Base-by-base conservation (phyloP, 129 eudicot genomes). In the Calendula officinalis region DNA sequence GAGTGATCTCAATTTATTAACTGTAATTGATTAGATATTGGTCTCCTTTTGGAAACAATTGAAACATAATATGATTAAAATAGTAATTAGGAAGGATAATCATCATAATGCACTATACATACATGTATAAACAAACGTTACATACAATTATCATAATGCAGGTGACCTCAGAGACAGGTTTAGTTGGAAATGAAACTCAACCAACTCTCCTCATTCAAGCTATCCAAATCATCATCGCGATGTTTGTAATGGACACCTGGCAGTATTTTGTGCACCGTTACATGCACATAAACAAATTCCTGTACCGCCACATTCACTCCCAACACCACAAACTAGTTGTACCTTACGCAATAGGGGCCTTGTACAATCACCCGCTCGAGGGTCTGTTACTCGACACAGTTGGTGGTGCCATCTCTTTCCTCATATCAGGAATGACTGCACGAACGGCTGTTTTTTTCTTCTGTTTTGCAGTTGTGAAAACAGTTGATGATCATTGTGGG, bases 221-320 rank as follows among this genome's bases (percentile, higher is more conserved):
- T 8, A 10, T 81, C 22, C 95, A 86, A 68, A 69, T 86, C 32
- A 38, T 71, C 15, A 44, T 84, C 3, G 95, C 91, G 14, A 87
- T 81, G 95, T 66, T 87, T 60, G 82, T 87, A 30, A 81, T 87
- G 91, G 95, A 87, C 77, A 74, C 91, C 2, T 87, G 91, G 91
- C 95, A 87, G 68, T 87, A 86, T 59, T 87, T 87, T 45, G 88
- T 87, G 76, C 95, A 87, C 69, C 81, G 95, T 0, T 88, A 88
- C 84, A 88, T 84, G 95, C 95, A 88, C 88, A 84, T 81, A 67
- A 88, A 88, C 82, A 84, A 81, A 58, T 88, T 81, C 30, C 66
- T 88, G 32, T 88, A 88, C 71, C 84, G 83, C 50, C 84, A 88
- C 61, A 79, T 88, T 76, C 95, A 88, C 65, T 88, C 91, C 14